A percentile compares a stretch with the other conserved stretches of the same genome.
These are phyloP conservation scores for Glycine tomentella DNA, from an alignment of 306 rosid species.

Conservation along the genomic window DNA sequence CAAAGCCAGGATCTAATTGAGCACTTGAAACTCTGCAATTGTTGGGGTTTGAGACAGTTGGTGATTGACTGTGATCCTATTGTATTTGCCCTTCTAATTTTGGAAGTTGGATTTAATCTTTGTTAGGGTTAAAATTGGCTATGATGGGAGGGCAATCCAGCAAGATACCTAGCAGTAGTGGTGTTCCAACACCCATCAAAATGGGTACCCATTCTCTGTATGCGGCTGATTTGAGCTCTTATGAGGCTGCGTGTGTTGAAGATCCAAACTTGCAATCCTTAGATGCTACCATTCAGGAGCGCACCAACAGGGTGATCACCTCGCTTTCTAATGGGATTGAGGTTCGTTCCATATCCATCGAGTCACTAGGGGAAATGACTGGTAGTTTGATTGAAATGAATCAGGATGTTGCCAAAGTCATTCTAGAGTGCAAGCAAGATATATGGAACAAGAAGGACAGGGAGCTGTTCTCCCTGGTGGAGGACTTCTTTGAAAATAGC, in stretches of 20 bases:
- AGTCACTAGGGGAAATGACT: constrained; percentile 72
- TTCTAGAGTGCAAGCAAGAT: constrained; percentile 74
- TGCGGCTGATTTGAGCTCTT: constrained; percentile 69
- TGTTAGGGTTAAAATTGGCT: constrained; percentile 25
- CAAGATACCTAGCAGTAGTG: constrained; percentile 47
- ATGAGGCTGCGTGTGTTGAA: constrained; percentile 71
- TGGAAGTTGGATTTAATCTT: constrained; percentile 23
- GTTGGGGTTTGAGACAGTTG: constrained; percentile 12
- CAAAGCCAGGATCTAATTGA: constrained; percentile 23
- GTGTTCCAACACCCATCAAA: constrained; percentile 53
- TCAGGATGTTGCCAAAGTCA: constrained; percentile 71
- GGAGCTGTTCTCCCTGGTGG: constrained; percentile 63
- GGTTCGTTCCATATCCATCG: constrained; percentile 69
- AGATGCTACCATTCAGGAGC: constrained; percentile 70
- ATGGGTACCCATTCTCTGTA: constrained; percentile 56
- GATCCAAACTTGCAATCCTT: constrained; percentile 75
- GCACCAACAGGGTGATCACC: constrained; percentile 69
- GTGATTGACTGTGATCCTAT: constrained; percentile 12
- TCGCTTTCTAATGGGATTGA: constrained; percentile 70
- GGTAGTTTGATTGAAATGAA: constrained; percentile 79
- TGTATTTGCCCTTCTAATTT: constrained; percentile 1
- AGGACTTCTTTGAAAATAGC: constrained; percentile 77
- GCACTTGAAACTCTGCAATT: constrained; percentile 10
- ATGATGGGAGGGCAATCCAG: constrained; percentile 84
- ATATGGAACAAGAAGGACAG: constrained; percentile 68